Percentiles rank a stretch among this genome's conserved stretches.
Evolutionary conservation across 768 basidiomycete genomes (phyloP).

Genomic region (Mycena vulgaris): DNA sequence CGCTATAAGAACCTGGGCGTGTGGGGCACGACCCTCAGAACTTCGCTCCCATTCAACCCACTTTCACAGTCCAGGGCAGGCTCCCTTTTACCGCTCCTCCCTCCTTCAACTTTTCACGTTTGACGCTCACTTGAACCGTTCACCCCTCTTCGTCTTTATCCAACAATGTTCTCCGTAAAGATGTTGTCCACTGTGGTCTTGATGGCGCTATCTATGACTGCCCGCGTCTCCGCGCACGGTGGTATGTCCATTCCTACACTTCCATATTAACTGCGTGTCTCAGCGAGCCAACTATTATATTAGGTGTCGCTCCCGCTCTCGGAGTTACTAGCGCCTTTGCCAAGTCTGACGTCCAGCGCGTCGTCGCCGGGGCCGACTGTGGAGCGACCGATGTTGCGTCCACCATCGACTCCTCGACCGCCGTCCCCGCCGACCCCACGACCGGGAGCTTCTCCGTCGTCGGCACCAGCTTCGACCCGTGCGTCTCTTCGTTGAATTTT

Average conservation of each 20-base stretch:
- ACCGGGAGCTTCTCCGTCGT: not conserved
- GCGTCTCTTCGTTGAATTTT: not conserved
- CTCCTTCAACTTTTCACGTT: conserved; percentile 1
- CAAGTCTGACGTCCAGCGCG: not conserved
- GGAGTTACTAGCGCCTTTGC: conserved; percentile 9
- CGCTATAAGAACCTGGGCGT: not conserved
- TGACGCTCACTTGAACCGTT: conserved; percentile 2
- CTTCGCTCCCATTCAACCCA: conserved; percentile 1
- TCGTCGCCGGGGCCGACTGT: not conserved
- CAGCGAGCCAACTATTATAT: not conserved
- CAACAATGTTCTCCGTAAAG: not conserved
- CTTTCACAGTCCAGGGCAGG: conserved; percentile 6
- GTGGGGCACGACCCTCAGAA: not conserved
- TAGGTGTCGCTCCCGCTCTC: conserved; percentile 14
- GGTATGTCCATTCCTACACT: not conserved
- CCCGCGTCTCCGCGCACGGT: not conserved
- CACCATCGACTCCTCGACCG: conserved; percentile 14
- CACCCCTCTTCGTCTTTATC: not conserved
- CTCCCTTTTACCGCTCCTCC: conserved; percentile 12
- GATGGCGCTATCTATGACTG: conserved; percentile 3
- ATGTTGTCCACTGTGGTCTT: conserved; percentile 2
- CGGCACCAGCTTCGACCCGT: conserved; percentile 11
- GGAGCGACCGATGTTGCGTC: conserved; percentile 3
- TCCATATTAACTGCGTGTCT: not conserved
- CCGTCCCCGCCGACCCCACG: not conserved